phyloP scores from a whole-genome alignment of 306 rosid species.

The Macrotyloma uniflorum region DNA sequence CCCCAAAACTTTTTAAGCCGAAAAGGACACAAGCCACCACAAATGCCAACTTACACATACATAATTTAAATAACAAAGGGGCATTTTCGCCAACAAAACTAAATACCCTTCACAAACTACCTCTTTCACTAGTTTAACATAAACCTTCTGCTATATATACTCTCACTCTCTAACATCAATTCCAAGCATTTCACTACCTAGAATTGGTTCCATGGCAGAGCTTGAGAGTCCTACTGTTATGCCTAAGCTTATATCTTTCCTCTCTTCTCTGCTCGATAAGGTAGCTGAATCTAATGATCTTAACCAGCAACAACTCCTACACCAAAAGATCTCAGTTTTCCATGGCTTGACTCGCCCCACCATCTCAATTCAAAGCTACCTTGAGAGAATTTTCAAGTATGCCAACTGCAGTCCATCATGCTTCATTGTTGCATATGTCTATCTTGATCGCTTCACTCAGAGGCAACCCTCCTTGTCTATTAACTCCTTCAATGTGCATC shows the following conservation, averaged over 20 bases:
- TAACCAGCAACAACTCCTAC: constrained; percentile 43
- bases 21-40: constrained; percentile 45
- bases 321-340: constrained; percentile 79
- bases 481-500: constrained; percentile 86
- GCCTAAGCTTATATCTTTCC: constrained; percentile 71
- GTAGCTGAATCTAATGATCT: constrained; percentile 79
- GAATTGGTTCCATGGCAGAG: constrained; percentile 69
- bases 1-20: constrained; percentile 32
- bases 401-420: constrained; percentile 94
- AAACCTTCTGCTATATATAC: constrained; percentile 15
- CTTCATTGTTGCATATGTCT: constrained; percentile 85
- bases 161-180: constrained; percentile 20
- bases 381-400: constrained; percentile 90
- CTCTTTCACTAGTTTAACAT: constrained; percentile 8
- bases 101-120: constrained; percentile 34
- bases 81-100: constrained; percentile 36
- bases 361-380: constrained; percentile 76
- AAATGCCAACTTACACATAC: constrained; percentile 42
- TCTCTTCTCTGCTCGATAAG: constrained; percentile 81
- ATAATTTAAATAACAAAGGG: constrained; percentile 32
- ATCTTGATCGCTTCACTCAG: constrained; percentile 89
- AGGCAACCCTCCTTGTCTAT: constrained; percentile 75
- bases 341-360: constrained; percentile 86
- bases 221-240: constrained; percentile 74
- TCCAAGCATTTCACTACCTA: constrained; percentile 38